Evolutionary conservation across 169 alveolate species (phyloP).

Genomic region (Plasmodium sp.): DNA sequence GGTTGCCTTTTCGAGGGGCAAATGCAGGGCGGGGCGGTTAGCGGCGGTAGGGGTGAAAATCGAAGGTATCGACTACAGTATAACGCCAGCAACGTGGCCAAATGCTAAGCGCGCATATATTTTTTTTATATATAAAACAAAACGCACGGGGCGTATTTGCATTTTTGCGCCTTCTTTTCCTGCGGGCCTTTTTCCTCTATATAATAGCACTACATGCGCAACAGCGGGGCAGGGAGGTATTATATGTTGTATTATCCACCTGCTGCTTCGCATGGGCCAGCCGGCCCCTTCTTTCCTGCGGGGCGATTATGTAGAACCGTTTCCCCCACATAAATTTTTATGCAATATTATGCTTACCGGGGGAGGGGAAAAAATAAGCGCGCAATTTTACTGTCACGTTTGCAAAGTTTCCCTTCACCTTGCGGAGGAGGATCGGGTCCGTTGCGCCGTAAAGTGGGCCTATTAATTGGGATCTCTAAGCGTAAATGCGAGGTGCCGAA

Average conservation of each 20-base stretch:
- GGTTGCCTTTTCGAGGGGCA: background rate
- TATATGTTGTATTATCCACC: background rate
- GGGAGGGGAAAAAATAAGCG: background rate
- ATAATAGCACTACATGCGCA: background rate
- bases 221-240: background rate
- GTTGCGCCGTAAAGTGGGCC: background rate
- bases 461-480: background rate
- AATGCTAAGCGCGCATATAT: background rate
- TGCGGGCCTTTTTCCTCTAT: background rate
- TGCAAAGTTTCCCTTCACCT: background rate
- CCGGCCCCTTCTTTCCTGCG: background rate
- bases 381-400: background rate
- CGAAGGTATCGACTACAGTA: background rate
- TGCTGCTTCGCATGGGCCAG: background rate
- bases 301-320: background rate
- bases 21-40: background rate
- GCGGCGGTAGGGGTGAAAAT: background rate
- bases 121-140: too few species aligned
- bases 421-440: background rate
- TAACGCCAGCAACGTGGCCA: background rate
- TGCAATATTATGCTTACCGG: background rate
- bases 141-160: background rate
- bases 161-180: background rate
- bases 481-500: background rate
- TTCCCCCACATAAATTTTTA: background rate